Evolutionary conservation across 257 asterid species (phyloP).

Genomic region (Jacaranda copaia): DNA sequence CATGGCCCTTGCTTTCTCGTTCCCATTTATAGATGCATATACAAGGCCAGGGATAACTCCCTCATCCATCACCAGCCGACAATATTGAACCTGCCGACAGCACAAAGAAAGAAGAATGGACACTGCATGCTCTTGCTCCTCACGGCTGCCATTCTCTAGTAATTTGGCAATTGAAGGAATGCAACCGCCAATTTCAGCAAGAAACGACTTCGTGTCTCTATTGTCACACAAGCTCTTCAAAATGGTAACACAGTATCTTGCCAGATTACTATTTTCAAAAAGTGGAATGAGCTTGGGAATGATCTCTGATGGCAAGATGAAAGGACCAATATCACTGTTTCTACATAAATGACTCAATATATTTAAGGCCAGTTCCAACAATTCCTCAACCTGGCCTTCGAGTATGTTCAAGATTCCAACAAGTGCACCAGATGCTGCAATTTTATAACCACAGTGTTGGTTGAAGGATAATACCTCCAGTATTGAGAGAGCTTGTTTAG

Average conservation of each 20-base stretch:
- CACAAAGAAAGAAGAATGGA: slow-evolving; percentile 62
- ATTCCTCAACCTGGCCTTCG: slow-evolving; percentile 42
- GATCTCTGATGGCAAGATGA: slow-evolving; percentile 45
- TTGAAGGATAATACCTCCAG: slow-evolving; percentile 49
- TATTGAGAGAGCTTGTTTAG: slow-evolving; percentile 52
- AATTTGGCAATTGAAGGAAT: slow-evolving; percentile 49
- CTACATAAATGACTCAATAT: slow-evolving; percentile 50
- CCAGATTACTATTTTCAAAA: slow-evolving; percentile 43
- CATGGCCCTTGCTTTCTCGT: slow-evolving; percentile 52
- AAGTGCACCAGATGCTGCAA: slow-evolving; percentile 54
- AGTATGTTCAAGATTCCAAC: slow-evolving; percentile 47
- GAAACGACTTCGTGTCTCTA: slow-evolving; percentile 42
- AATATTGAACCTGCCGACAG: slow-evolving; percentile 47
- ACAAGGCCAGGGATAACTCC: slow-evolving; percentile 57
- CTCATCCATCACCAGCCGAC: slow-evolving; percentile 56
- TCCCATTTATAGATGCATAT: slow-evolving; percentile 51
- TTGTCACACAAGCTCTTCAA: slow-evolving; percentile 50
- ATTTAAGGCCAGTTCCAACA: slow-evolving; percentile 52
- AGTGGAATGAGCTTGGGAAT: slow-evolving; percentile 52
- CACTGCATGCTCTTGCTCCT: slow-evolving; percentile 62
- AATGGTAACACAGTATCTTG: slow-evolving; percentile 46
- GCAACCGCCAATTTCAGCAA: slow-evolving; percentile 61
- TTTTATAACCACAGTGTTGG: slow-evolving; percentile 36
- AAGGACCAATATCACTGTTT: slow-evolving; percentile 38
- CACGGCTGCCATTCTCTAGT: slow-evolving; percentile 50